Base-by-base conservation (phyloP, 1,284 basidiomycete species). In the Testicularia cyperi region DNA sequence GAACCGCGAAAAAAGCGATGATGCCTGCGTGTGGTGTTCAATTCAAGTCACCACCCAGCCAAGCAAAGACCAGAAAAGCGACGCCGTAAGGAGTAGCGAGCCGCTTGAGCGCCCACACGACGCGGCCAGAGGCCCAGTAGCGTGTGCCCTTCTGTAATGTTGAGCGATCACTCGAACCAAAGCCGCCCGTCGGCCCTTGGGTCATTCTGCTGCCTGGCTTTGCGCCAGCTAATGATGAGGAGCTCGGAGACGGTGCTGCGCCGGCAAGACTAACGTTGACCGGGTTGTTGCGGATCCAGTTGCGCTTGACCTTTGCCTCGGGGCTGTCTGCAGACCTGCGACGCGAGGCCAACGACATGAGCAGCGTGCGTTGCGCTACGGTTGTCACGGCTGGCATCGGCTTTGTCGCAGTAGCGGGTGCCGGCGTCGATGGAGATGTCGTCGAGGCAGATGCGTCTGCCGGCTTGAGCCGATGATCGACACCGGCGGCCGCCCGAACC, bases 51-150 rank as follows among this genome's bases (percentile, higher is more conserved):
- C 73, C 73, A n/a, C 68, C 64, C 22, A 75, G 57, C 68, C 69
- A 74, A 16, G 73, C 72, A 41, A 71, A 75, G 12, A 65, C 62
- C 21, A 75, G 47, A 37, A 75, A 75, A 2, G 68, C 72, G 12
- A 72, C 54, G 1, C 67, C 70, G 33, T 75, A 75, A n/a, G 73
- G 73, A 15, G 70, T 57, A 6, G 63, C 56, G 19, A 70, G 28
- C 24, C 68, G 29, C 30, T 56, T 65, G 14, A 70, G 38, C 16
- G 68, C 40, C 68, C 68, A 70, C 14, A 49, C 54, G 8, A 57
- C 60, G n/a, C 68, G 45, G 0, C 68, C 68, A 20, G 45, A 56
- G 2, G 54, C 62, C 68, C 68, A 70, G 19, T 46, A 45, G 24
- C 57, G 52, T 15, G 57, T 56, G 1, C 49, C 47, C n/a, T 53